Conservation (phyloP, 31 red algal genomes). For the Endocladia muricata region DNA sequence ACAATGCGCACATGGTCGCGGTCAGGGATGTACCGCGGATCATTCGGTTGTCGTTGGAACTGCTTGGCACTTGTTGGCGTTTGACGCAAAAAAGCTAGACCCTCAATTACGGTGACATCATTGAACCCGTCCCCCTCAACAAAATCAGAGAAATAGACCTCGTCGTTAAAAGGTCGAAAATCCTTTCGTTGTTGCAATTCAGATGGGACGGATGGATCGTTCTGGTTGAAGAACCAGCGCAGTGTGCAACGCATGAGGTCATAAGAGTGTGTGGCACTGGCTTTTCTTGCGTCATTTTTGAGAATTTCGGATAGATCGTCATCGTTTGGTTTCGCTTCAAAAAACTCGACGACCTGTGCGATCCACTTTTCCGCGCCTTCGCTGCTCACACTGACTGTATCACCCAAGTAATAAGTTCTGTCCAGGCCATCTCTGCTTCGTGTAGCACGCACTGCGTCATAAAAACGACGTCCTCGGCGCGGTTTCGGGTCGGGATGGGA, state of each 20-base stretch:
- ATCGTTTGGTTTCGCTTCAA: constrained; percentile 10
- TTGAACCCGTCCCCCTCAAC: constrained; percentile 60
- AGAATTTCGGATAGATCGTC: constrained; percentile 11
- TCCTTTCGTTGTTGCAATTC: background rate
- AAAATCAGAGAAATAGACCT: constrained; percentile 56
- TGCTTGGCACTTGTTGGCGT: constrained; percentile 10
- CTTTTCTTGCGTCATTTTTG: background rate
- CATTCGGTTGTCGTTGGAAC: constrained; percentile 10
- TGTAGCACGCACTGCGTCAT: background rate
- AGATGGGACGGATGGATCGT: constrained; percentile 7
- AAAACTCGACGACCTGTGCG: constrained; percentile 26
- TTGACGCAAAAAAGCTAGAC: constrained; percentile 36
- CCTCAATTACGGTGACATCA: constrained; percentile 53
- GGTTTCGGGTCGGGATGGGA: background rate
- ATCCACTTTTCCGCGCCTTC: constrained; percentile 9
- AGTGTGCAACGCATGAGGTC: constrained; percentile 27
- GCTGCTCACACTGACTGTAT: constrained; percentile 17
- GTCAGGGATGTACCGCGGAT: constrained; percentile 11
- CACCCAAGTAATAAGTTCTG: constrained; percentile 15
- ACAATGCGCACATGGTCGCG: constrained; percentile 44
- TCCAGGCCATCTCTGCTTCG: background rate
- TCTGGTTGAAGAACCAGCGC: constrained; percentile 31
- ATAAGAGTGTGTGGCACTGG: background rate
- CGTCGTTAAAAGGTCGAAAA: no score
- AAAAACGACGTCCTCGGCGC: background rate